Evolutionary conservation across 1,284 basidiomycete genomes (phyloP).

Genomic region (Rhodotorula sp.): DNA sequence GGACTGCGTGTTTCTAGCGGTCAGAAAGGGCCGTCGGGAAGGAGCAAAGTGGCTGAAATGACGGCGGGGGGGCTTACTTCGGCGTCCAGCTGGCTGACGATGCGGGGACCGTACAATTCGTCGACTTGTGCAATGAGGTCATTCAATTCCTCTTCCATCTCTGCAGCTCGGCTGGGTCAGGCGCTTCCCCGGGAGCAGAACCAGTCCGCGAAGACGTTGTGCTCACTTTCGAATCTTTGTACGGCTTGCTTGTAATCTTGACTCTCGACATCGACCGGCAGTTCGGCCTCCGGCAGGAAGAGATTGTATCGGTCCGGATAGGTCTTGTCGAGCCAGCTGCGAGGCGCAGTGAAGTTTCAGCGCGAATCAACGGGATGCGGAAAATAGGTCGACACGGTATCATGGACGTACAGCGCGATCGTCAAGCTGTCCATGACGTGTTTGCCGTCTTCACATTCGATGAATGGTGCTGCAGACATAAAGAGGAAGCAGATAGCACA

Average conservation of each 20-base stretch:
- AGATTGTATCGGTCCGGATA: conserved; percentile 22
- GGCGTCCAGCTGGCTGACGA: conserved; percentile 1
- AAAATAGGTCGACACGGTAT: too few relatives aligned
- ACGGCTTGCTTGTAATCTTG: conserved; percentile 6
- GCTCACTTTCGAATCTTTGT: neutral
- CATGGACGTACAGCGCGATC: conserved; percentile 5
- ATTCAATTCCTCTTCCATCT: neutral
- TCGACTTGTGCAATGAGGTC: neutral
- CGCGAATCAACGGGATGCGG: neutral
- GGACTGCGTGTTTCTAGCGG: neutral
- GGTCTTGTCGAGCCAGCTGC: conserved; percentile 19
- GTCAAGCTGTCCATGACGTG: conserved; percentile 23
- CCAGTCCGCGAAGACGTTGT: too few relatives aligned
- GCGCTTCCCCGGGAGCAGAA: too few relatives aligned
- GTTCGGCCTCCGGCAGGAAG: conserved; percentile 14
- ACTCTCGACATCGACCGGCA: conserved; percentile 5
- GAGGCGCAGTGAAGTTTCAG: too few relatives aligned
- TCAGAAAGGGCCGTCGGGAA: neutral
- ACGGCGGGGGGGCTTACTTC: conserved; percentile 6
- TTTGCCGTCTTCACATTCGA: conserved; percentile 15
- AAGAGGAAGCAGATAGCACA: neutral
- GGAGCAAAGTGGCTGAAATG: too few relatives aligned
- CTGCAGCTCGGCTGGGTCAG: neutral
- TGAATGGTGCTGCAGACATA: conserved; percentile 10
- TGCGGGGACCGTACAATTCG: neutral